These are phyloP conservation scores for Chlorencoelia australis DNA, from an alignment of 2,329 filamentous ascomycete genomes.

Conservation along the genomic window DNA sequence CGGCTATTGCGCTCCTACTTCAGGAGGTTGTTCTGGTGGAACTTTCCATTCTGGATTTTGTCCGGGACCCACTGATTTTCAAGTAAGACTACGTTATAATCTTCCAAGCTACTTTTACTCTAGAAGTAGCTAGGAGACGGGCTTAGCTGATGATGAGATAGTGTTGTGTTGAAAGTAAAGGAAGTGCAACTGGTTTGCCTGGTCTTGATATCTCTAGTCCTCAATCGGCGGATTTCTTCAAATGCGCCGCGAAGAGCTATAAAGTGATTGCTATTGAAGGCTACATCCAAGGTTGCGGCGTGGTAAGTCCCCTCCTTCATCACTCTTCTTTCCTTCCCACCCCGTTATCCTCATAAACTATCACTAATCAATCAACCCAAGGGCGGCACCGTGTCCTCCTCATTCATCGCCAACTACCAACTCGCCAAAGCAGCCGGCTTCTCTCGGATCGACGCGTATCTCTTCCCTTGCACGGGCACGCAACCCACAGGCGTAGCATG, in stretches of 20 bases:
- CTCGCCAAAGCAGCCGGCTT: constrained; percentile 17
- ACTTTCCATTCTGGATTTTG: constrained; percentile 10
- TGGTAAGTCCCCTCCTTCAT: constrained; percentile 2
- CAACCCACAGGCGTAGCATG: constrained; percentile 17
- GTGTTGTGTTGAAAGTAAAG: constrained; percentile 12
- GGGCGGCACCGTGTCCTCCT: constrained; percentile 15
- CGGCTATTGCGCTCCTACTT: constrained; percentile 12
- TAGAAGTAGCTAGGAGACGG: not conserved
- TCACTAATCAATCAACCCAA: too few species aligned
- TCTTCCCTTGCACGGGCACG: constrained; percentile 21
- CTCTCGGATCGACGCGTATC: constrained; percentile 16
- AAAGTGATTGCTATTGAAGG: constrained; percentile 12
- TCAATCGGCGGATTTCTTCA: constrained; percentile 8
- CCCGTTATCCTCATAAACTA: not conserved
- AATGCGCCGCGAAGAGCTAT: constrained; percentile 11
- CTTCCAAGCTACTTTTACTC: not conserved
- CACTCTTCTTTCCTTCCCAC: not conserved
- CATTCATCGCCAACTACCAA: constrained; percentile 15
- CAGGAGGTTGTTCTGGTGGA: constrained; percentile 9
- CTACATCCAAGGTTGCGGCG: constrained; percentile 14
- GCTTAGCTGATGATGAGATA: not conserved
- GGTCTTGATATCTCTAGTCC: constrained; percentile 13
- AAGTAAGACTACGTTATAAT: not conserved
- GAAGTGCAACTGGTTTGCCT: not conserved
- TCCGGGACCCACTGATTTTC: constrained; percentile 12